Conservation (phyloP, 805 yeast species). For the Ogataea parapolymorpha region DNA sequence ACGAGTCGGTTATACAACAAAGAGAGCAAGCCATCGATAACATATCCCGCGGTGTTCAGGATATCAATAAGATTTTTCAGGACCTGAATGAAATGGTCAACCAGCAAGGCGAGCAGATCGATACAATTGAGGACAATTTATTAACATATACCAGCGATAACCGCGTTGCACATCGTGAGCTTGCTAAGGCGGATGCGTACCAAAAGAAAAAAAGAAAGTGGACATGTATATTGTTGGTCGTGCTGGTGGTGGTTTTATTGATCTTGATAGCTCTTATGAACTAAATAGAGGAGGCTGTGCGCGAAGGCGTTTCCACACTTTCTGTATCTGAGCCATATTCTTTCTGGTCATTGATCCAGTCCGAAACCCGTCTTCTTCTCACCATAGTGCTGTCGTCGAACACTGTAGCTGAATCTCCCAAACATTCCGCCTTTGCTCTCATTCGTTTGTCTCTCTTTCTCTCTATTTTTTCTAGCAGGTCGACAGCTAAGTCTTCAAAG, state of each 20-base stretch:
- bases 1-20: constrained; percentile 62
- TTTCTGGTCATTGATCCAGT: constrained; percentile 9
- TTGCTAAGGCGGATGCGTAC: constrained; percentile 69
- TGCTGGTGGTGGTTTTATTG: constrained; percentile 55
- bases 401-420: constrained; percentile 3
- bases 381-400: not conserved
- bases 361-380: constrained; percentile 2
- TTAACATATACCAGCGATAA: constrained; percentile 60
- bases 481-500: constrained; percentile 22
- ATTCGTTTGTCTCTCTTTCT: constrained; percentile 14
- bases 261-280: constrained; percentile 55
- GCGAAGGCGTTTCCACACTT: constrained; percentile 5
- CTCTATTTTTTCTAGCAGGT: constrained; percentile 13
- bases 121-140: constrained; percentile 79
- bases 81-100: constrained; percentile 74
- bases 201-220: constrained; percentile 70
- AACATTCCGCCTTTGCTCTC: not conserved
- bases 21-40: constrained; percentile 69
- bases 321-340: constrained; percentile 6
- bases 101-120: constrained; percentile 84
- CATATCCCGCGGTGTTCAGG: constrained; percentile 75
- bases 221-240: constrained; percentile 62
- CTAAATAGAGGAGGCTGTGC: constrained; percentile 17
- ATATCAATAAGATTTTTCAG: constrained; percentile 80
- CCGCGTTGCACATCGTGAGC: constrained; percentile 66